Evolutionary conservation across 2,329 filamentous ascomycete species (phyloP), one percentile per base, ranked within the genome.

Genomic region (Emmonsiellopsis sp.): DNA sequence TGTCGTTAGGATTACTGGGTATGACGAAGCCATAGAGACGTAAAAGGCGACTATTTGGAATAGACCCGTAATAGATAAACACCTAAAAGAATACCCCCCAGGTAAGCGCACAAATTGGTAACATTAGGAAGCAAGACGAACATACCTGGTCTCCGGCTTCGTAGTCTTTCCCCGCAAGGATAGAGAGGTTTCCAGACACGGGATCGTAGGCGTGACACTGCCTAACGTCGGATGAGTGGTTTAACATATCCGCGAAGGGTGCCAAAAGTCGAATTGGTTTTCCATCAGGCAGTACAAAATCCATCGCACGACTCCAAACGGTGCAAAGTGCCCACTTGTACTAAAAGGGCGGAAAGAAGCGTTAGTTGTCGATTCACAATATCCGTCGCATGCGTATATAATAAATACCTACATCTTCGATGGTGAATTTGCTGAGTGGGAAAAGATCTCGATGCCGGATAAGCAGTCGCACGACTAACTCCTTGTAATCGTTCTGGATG

Each of bases 21-120:
- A 69, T 50, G 48, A 70, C 62, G 57, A 70, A 70, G 59, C 66
- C 66, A 58, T 70, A 70, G 53, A 70, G 66, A 61, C 66, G 65
- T 58, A 69, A 61, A 55, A 70, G 65, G 38, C 66, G 66, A 56
- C 60, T 69, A 57, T 69, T 70, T 44, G 66, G 63, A 57, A 69
- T 57, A 51, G 55, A 41, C 15, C 66, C 66, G 56, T 70, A 70
- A 53, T 63, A 61, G 53, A 70, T 69, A 53, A 67, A 68, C 52
- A 66, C 61, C 65, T 67, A 55, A 52, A 57, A 57, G 50, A 58
- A 54, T 52, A 53, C 54, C 37, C n/a, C 43, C 44, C 43, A 49
- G 50, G 35, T 55, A 56, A 52, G 56, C 50, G 50, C 53, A 55
- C 49, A 57, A 53, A 57, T 60, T 58, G 50, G 51, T 54, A 58